Base-by-base conservation (phyloP, 1,284 basidiomycete species). In the Cutaneotrichosporon mucoides region DNA sequence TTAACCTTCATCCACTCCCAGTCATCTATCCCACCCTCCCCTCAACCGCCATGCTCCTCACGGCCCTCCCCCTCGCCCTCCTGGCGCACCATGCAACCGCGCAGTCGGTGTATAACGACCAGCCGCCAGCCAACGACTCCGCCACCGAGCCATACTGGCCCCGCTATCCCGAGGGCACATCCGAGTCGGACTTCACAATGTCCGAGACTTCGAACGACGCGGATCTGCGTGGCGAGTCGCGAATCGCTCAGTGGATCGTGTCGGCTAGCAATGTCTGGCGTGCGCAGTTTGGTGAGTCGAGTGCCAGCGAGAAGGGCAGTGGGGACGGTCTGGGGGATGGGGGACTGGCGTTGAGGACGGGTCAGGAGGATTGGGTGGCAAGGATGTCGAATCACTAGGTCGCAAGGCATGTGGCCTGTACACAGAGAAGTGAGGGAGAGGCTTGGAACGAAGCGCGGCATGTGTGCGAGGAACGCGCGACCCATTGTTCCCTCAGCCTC, bases 61-160 rank as follows among this genome's bases (percentile, higher is more conserved):
- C 44, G 24, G 15, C 16, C 24, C 24, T 7, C 34, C 34, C 35
- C 33, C 34, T 33, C 46, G 34, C 34, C 12, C 33, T 48, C 13
- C 46, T 48, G 33, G 46, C 46, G 9, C 46, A 35, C 9, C 46
- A 48, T 16, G 51, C 41, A 2, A 10, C 33, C 6, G 51, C 42
- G 5, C 51, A 43, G 42, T n/a, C 42, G 6, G 41, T 38, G 24
- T 35, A 34, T 24, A 49, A 59, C 38, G 53, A 59, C 55, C 38
- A 41, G 8, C 61, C 61, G 11, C 57, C 61, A 5, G 35, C 49
- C 44, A 63, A 63, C 33, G 35, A 56, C 48, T 35, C 48, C 1
- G 57, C 61, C 15, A 51, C 48, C 8, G 45, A 63, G 41, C 61
- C 61, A 0, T 63, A 56, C 43, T 63, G 61, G 61, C 61, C 61